phyloP scores from a whole-genome alignment of 2,329 filamentous ascomycete species.

The Zymoseptoria passerinii region DNA sequence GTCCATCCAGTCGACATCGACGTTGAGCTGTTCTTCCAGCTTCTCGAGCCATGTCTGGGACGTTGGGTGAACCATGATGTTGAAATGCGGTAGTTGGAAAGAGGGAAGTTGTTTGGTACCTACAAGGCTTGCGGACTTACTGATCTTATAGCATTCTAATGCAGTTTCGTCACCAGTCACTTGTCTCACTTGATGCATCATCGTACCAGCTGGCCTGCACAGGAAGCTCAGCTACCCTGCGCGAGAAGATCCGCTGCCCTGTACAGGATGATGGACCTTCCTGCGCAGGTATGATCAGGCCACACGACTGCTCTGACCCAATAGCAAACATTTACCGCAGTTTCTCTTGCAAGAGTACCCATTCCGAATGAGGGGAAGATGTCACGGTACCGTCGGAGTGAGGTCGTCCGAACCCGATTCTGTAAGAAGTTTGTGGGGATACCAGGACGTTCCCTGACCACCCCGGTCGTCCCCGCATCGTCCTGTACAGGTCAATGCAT shows the following conservation, averaged over 20 bases:
- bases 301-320: background rate
- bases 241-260: background rate
- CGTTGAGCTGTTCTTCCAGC: slow-evolving; percentile 14
- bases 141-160: background rate
- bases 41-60: slow-evolving; percentile 15
- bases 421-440: background rate
- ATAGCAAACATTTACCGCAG: background rate
- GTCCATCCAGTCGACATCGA: slow-evolving; percentile 19
- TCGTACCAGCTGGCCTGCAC: background rate
- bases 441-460: background rate
- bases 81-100: background rate
- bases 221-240: background rate
- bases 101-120: background rate
- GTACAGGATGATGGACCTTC: background rate
- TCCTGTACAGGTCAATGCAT: slow-evolving; percentile 1
- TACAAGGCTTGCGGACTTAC: background rate
- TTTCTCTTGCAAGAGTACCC: too few species aligned
- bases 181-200: background rate
- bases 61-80: slow-evolving; percentile 7
- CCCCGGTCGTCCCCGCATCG: background rate
- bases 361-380: background rate
- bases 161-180: background rate
- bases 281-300: background rate
- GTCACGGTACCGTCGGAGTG: background rate
- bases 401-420: background rate